phyloP scores from a whole-genome alignment of 148 eudicot species.

The Pharnaceum exiguum region DNA sequence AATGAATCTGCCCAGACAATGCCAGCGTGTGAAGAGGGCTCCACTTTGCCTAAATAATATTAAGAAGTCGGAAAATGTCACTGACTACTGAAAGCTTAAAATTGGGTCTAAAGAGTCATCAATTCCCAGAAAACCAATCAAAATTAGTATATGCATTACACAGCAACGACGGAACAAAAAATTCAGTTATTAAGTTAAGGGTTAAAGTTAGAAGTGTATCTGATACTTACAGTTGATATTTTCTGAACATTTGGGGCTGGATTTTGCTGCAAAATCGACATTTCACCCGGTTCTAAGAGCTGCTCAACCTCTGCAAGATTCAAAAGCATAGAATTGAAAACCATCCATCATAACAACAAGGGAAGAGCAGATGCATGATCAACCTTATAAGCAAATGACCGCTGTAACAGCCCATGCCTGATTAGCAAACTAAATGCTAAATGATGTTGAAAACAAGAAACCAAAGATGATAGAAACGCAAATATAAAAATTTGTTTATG shows the following conservation, averaged over 20 bases:
- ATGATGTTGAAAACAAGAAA: not conserved
- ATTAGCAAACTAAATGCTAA: slow-evolving; percentile 1
- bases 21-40: slow-evolving; percentile 74
- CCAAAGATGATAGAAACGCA: too few species aligned
- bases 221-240: slow-evolving; percentile 70
- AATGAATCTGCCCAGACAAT: slow-evolving; percentile 77
- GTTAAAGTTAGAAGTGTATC: not conserved
- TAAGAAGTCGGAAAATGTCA: slow-evolving; percentile 2
- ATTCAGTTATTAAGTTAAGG: not conserved
- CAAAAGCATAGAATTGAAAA: not conserved
- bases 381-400: not conserved
- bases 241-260: slow-evolving; percentile 49
- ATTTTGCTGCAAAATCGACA: slow-evolving; percentile 54
- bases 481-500: not conserved
- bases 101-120: too few species aligned
- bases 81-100: too few species aligned
- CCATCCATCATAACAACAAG: not conserved
- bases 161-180: too few species aligned
- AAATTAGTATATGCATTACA: too few species aligned
- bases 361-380: not conserved
- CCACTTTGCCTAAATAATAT: slow-evolving; percentile 68
- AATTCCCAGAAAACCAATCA: too few species aligned
- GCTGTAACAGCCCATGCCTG: not conserved
- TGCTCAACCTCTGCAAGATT: slow-evolving; percentile 60
- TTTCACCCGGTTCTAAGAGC: slow-evolving; percentile 74